Conservation (phyloP, 805 yeast genomes). For the Candida patagonica region DNA sequence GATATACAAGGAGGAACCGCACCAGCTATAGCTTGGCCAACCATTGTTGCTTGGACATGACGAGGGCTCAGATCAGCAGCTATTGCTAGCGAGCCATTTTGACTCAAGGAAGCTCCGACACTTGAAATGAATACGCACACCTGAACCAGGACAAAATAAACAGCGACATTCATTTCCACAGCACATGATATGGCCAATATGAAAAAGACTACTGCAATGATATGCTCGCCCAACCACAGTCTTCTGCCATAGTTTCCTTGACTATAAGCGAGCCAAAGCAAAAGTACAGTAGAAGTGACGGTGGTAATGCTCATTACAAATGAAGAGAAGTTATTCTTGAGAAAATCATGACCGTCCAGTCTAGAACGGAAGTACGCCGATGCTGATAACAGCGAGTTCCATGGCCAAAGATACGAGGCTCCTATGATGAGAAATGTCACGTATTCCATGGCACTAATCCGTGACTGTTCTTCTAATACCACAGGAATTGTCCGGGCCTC, state of each 20-base stretch:
- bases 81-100: slow-evolving; percentile 84
- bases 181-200: slow-evolving; percentile 43
- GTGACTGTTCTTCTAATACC: no score
- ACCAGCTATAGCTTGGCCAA: slow-evolving; percentile 93
- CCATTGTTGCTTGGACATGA: slow-evolving; percentile 83
- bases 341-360: slow-evolving; percentile 33
- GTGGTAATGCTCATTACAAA: slow-evolving; percentile 87
- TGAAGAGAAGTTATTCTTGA: slow-evolving; percentile 53
- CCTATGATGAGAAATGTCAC: slow-evolving; percentile 61
- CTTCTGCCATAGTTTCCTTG: slow-evolving; percentile 57
- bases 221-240: slow-evolving; percentile 47
- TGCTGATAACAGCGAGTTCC: slow-evolving; percentile 88
- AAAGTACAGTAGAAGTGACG: slow-evolving; percentile 49
- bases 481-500: no score
- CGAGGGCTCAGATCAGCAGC: slow-evolving; percentile 67
- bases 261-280: slow-evolving; percentile 51
- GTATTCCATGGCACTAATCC: slow-evolving; percentile 35
- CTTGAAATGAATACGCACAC: slow-evolving; percentile 54
- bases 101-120: slow-evolving; percentile 71
- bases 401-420: slow-evolving; percentile 84
- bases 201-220: slow-evolving; percentile 51
- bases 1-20: slow-evolving; percentile 75
- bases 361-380: slow-evolving; percentile 67
- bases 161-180: slow-evolving; percentile 16
- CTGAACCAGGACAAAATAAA: slow-evolving; percentile 46